Base-by-base conservation (phyloP, 225 moss, liverwort and hornwort genomes). In the Pseudisothecium myosuroides region DNA sequence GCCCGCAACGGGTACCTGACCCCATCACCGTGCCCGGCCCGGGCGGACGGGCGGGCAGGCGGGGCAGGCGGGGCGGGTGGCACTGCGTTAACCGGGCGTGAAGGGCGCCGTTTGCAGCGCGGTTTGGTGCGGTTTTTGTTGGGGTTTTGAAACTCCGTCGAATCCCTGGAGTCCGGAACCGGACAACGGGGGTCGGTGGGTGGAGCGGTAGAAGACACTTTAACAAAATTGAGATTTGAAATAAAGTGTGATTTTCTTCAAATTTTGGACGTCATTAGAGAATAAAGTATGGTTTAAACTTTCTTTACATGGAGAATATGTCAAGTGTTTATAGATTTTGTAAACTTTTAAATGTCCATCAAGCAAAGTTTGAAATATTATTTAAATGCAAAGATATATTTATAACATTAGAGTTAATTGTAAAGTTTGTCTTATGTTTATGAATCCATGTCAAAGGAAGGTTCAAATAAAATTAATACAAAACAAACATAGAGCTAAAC, bases 21-120 rank as follows among this genome's bases (percentile, higher is more conserved):
- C 87, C 87, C 27, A 66, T 83, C 26, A 67, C 83, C 90, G 80
- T 43, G 90, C 34, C 83, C 64, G 80, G 52, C 72, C 60, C 32
- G 59, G 80, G 59, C 58, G 47, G 80, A 36, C 59, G 37, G 43
- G 14, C 43, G 10, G 43, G 21, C 43, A 45, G 45, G 45, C 6
- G 7, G 19, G 81, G 21, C 13, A 9, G 61, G 45, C 47, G 37
- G 4, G 27, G 63, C 63, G 81, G 73, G 50, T 56, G 65, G 47
- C 64, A 11, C 24, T 41, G 17, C 45, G 58, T 22, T 28, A 85
- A 87, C 87, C 62, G 76, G 47, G 82, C 90, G 41, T 81, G 82
- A 90, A 75, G 61, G 11, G 82, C 85, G 89, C 90, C 88, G 90
- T 90, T 90, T 34, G 81, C 85, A 74, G 76, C 89, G 90, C 68